Base-by-base conservation (phyloP, 257 asterid genomes). In the Perilla frutescens region DNA sequence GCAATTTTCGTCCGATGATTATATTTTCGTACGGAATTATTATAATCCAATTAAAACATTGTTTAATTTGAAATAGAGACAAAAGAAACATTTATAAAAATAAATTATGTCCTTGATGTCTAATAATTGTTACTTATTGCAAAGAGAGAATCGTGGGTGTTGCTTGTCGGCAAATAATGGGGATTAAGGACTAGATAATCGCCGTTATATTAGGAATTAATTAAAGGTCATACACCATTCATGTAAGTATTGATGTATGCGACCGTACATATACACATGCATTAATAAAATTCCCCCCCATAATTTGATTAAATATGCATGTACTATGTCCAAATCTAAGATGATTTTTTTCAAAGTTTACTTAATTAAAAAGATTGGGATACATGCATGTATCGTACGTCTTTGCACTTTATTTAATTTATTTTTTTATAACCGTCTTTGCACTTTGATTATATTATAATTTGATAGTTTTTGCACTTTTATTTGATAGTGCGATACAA, bases 141-240 rank as follows among this genome's bases (percentile, higher is more conserved):
- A 60, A 13, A 44, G 49, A 36, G 47, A 60, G 10, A 13, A 68
- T 68, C 3, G 45, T 53, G 39, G 74, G 44, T 32, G 14, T 15
- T 60, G 47, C 14, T 9, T 62, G 68, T 62, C 53, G 68, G 68
- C 13, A 62, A 62, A 62, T 62, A 2, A 40, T 14, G 62, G 47
- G 8, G 12, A 34, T 55, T 60, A 29, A 58, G 65, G 40, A 8
- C 76, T 71, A 60, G 53, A 71, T 59, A 58, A 63, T 57, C 68
- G 68, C 50, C 60, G 49, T 6, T 13, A 29, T 20, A n/a, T 34
- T 4, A 8, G 50, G 15, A 63, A 20, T 40, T 15, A 29, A 6
- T 55, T 63, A 7, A 20, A 40, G 14, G 12, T 44, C 7, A 4
- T 10, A 0, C 32, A 15, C 26, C 26, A 20, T 20, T 20, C 26